Base-by-base conservation (phyloP, 371 early-diverging fungal genomes). In the Syncephalastrum sp. region DNA sequence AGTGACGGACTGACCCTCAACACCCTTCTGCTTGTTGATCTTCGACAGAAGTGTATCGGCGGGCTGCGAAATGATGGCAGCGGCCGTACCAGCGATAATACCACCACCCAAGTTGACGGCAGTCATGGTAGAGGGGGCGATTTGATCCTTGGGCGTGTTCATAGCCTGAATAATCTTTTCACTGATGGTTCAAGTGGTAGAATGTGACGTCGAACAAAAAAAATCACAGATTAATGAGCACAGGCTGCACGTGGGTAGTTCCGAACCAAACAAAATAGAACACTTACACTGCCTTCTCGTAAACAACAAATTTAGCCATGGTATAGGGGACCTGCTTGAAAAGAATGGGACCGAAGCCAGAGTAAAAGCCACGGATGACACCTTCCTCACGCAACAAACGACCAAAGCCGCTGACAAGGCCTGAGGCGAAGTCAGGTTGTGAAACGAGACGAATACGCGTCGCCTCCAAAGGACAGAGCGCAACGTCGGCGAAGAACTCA, bases 41-140 rank as follows among this genome's bases (percentile, higher is more conserved):
- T 95, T 91, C 61, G 96, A 96, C 52, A 95, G 83, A 48, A 96
- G 72, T 0, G 95, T 91, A 77, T 97, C 97, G 59, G 98, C 97
- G 14, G 98, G 97, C 73, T 97, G 97, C 15, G 96, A 95, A 43
- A 96, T 88, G 59, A 95, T 84, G 52, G 98, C 96, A 70, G 92
- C 92, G 61, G 91, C 84, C 60, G 93, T 75, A 81, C 97, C 97
- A 41, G 97, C 96, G 73, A 87, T 85, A 79, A 92, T 87, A 65
- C 97, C 97, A 57, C 91, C 89, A 15, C 85, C 83, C 67, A 94
- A 86, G 65, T 92, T 86, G 57, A 95, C 85, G 50, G 84, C 85
- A 49, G 94, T 64, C 44, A 64, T 45, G 50, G 68, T 61, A n/a
- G 53, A 29, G 54, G 59, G 23, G 12, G 74, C 38, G 17, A 76